These are phyloP conservation scores for Backusella liffmaniae DNA, from an alignment of 192 early-diverging fungal species.

Conservation along the genomic window DNA sequence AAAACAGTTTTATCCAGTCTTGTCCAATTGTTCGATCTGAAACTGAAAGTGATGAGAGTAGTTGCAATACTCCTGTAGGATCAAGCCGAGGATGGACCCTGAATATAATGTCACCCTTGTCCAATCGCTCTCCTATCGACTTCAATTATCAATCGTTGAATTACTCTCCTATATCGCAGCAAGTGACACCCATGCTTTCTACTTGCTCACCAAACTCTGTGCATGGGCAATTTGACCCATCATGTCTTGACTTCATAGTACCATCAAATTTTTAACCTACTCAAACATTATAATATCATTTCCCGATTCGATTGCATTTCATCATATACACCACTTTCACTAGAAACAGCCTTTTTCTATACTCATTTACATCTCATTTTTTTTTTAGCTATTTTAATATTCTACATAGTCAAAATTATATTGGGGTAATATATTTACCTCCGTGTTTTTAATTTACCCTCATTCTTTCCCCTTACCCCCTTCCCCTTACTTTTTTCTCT, in stretches of 20 bases:
- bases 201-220: slow-evolving; percentile 1
- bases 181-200: slow-evolving; percentile 14
- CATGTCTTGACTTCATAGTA: neutral
- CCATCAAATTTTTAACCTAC: neutral
- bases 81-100: slow-evolving; percentile 1
- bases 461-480: neutral
- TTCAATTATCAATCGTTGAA: neutral
- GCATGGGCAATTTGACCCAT: neutral
- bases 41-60: neutral
- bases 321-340: slow-evolving; percentile 2
- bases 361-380: neutral
- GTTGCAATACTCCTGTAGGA: slow-evolving; percentile 4
- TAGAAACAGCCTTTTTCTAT: neutral
- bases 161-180: slow-evolving; percentile 6
- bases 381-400: neutral
- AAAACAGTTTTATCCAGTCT: neutral
- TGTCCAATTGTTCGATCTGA: neutral
- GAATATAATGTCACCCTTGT: neutral
- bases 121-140: neutral
- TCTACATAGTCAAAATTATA: slow-evolving; percentile 9
- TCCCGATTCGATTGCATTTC: neutral
- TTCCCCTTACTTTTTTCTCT: neutral
- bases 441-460: slow-evolving; percentile 7
- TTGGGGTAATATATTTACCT: neutral
- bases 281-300: neutral